These are phyloP conservation scores for Ramalina peruviana DNA, from an alignment of 495 filamentous ascomycete genomes.

Conservation along the genomic window DNA sequence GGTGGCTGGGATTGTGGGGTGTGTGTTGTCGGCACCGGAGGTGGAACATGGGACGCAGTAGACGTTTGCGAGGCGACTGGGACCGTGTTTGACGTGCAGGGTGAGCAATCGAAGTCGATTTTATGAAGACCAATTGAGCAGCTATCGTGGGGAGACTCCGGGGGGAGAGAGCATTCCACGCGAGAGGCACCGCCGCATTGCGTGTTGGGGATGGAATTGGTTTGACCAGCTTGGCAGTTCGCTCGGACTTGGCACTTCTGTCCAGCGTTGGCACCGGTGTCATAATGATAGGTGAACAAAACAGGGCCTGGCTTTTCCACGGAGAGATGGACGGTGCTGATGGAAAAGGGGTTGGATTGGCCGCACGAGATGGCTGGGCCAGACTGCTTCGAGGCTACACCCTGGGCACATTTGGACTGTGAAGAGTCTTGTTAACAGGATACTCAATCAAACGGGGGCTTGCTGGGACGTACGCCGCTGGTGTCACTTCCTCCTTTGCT, in stretches of 20 bases:
- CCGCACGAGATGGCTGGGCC: slow-evolving; percentile 38
- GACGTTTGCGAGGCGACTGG: slow-evolving; percentile 13
- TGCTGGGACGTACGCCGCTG: no score
- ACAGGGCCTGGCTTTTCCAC: slow-evolving; percentile 59
- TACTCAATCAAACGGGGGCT: slow-evolving; percentile 26
- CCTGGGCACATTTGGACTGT: slow-evolving; percentile 43
- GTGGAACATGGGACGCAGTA: slow-evolving; percentile 17
- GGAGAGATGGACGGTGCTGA: slow-evolving; percentile 55
- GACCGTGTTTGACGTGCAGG: slow-evolving; percentile 28
- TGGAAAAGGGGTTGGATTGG: slow-evolving; percentile 43
- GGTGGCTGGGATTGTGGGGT: slow-evolving; percentile 7
- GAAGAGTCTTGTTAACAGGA: slow-evolving; percentile 43
- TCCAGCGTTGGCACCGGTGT: slow-evolving; percentile 46
- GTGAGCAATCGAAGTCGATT: slow-evolving; percentile 69
- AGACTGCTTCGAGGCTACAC: slow-evolving; percentile 37
- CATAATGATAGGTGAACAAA: slow-evolving; percentile 68
- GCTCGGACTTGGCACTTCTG: slow-evolving; percentile 61
- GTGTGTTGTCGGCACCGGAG: slow-evolving; percentile 14
- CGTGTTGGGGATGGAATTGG: slow-evolving; percentile 57
- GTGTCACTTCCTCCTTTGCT: neutral
- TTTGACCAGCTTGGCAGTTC: slow-evolving; percentile 48
- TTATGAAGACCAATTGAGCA: slow-evolving; percentile 64
- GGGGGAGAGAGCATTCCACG: slow-evolving; percentile 61
- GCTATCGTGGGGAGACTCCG: slow-evolving; percentile 31
- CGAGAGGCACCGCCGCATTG: slow-evolving; percentile 84